Percentiles rank a stretch among this genome's conserved stretches.
These are phyloP conservation scores for Clohesyomyces aquaticus DNA, from an alignment of 495 filamentous ascomycete genomes.

Conservation along the genomic window DNA sequence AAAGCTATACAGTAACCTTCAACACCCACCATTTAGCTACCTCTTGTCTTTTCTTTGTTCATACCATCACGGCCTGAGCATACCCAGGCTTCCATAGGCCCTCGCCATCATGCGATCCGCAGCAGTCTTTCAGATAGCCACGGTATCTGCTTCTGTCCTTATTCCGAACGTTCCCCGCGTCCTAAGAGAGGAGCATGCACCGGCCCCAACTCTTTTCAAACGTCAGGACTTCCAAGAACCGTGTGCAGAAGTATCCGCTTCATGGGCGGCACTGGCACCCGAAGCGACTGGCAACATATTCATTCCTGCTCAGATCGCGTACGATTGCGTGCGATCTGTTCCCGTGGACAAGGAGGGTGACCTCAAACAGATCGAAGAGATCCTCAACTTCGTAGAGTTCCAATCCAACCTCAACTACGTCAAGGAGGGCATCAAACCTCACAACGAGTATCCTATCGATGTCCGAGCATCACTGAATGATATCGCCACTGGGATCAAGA, in stretches of 20 bases:
- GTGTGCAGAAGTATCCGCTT: conserved; percentile 52
- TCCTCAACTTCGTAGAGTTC: conserved; percentile 52
- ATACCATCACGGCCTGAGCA: too few relatives aligned
- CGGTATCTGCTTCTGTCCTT: neutral
- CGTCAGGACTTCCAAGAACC: conserved; percentile 6
- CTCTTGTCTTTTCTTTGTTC: neutral
- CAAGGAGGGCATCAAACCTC: conserved; percentile 51
- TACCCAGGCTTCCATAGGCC: neutral
- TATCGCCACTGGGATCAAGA: conserved; percentile 45
- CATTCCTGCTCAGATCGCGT: conserved; percentile 49
- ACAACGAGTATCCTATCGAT: conserved; percentile 52
- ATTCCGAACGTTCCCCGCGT: neutral
- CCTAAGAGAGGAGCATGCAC: neutral
- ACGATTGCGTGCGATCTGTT: conserved; percentile 54
- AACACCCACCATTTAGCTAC: too few relatives aligned
- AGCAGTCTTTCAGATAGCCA: neutral
- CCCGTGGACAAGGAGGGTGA: conserved; percentile 51
- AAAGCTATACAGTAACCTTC: too few relatives aligned
- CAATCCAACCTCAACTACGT: conserved; percentile 49
- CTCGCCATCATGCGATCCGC: neutral
- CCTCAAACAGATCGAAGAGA: conserved; percentile 49
- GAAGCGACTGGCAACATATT: conserved; percentile 34
- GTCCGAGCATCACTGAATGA: conserved; percentile 48
- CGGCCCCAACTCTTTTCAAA: conserved; percentile 17
- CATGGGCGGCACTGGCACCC: conserved; percentile 43